These are phyloP conservation scores for Asterella californica DNA, from an alignment of 225 moss, liverwort and hornwort species.

Conservation along the genomic window DNA sequence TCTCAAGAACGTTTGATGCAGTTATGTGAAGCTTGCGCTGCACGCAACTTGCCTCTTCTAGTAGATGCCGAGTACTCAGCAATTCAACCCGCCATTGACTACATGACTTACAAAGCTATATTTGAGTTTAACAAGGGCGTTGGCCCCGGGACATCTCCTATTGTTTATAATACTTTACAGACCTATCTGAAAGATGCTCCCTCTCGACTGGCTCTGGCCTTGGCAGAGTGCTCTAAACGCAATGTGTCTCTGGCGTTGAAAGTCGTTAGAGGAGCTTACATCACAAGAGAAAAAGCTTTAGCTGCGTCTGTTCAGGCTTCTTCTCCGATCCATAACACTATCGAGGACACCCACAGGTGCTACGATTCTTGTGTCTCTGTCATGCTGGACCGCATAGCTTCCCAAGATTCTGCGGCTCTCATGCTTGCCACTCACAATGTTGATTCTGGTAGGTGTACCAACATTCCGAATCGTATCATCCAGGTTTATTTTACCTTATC, in stretches of 20 bases:
- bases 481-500: not conserved
- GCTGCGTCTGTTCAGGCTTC: conserved; percentile 47
- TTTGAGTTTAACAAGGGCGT: conserved; percentile 63
- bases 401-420: conserved; percentile 49
- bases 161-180: conserved; percentile 80
- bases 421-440: conserved; percentile 82
- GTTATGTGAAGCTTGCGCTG: conserved; percentile 64
- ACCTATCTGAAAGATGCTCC: conserved; percentile 83
- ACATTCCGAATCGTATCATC: not conserved
- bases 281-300: conserved; percentile 63
- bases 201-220: conserved; percentile 64
- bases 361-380: conserved; percentile 69
- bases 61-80: conserved; percentile 82
- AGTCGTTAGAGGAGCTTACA: conserved; percentile 93
- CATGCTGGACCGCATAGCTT: conserved; percentile 66
- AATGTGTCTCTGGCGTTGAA: conserved; percentile 72
- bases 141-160: conserved; percentile 20
- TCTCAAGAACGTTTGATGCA: conserved; percentile 62
- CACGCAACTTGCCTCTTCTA: conserved; percentile 61
- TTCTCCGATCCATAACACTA: conserved; percentile 72
- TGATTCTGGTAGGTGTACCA: conserved; percentile 55
- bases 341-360: conserved; percentile 67
- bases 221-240: conserved; percentile 48
- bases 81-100: conserved; percentile 90
- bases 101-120: conserved; percentile 57